phyloP scores from a whole-genome alignment of 345 rosid species.

The Hibiscus mutabilis region DNA sequence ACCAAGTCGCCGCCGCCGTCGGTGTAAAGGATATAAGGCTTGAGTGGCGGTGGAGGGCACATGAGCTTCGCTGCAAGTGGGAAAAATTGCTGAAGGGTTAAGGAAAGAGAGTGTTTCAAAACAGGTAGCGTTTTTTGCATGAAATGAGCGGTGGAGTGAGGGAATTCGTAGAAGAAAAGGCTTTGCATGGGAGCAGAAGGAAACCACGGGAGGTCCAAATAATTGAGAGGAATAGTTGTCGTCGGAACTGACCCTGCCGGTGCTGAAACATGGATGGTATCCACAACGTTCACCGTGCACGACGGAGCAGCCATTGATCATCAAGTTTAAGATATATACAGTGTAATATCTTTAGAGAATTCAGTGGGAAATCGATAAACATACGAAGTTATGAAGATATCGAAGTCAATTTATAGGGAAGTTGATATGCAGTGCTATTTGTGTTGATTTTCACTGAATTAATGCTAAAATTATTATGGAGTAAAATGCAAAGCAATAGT shows the following conservation, averaged over 20 bases:
- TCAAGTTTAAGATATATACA: no score
- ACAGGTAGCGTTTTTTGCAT: slow-evolving; percentile 24
- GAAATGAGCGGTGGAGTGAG: slow-evolving; percentile 28
- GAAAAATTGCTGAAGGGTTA: slow-evolving; percentile 35
- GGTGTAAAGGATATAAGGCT: slow-evolving; percentile 24
- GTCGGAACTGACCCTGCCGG: slow-evolving; percentile 16
- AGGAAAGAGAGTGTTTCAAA: slow-evolving; percentile 42
- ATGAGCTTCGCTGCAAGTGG: slow-evolving; percentile 33
- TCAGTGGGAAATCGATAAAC: not conserved
- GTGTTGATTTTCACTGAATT: no score
- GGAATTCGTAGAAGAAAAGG: slow-evolving; percentile 40
- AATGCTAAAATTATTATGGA: no score
- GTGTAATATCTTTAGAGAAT: not conserved
- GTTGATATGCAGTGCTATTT: no score
- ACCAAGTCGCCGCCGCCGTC: slow-evolving; percentile 8
- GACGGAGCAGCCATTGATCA: not conserved
- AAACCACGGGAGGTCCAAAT: slow-evolving; percentile 51
- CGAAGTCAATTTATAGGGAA: not conserved
- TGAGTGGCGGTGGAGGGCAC: not conserved
- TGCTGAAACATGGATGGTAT: slow-evolving; percentile 8
- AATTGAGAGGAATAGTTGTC: slow-evolving; percentile 28
- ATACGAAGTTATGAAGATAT: not conserved
- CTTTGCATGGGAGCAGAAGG: slow-evolving; percentile 32
- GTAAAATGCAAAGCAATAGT: no score
- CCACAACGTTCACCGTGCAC: not conserved